Evolutionary conservation across 2,329 filamentous ascomycete genomes (phyloP).

Genomic region (Epichloe baconii): DNA sequence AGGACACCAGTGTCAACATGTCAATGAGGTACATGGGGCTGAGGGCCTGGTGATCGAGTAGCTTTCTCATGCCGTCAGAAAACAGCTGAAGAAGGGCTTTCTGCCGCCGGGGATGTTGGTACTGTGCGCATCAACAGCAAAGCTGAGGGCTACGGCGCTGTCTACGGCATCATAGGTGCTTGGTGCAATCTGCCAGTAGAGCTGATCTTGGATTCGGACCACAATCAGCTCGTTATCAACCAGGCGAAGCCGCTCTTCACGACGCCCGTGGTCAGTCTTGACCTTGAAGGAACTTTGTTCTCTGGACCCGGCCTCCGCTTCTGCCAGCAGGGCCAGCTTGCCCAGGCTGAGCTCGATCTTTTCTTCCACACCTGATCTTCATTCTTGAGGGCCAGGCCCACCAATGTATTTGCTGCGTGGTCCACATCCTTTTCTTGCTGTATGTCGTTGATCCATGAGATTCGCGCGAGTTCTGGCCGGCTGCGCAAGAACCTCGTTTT

Average conservation of each 20-base stretch:
- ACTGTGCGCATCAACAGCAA: conserved; percentile 59
- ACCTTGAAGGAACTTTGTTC: conserved; percentile 23
- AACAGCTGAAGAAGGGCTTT: conserved; percentile 58
- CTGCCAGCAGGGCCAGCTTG: conserved; percentile 66
- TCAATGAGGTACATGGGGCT: conserved; percentile 55
- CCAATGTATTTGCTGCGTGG: conserved; percentile 57
- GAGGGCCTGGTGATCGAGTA: conserved; percentile 62
- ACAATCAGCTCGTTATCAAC: conserved; percentile 54
- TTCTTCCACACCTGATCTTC: conserved; percentile 84
- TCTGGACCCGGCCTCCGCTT: conserved; percentile 23
- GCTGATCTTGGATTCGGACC: conserved; percentile 64
- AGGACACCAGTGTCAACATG: conserved; percentile 59
- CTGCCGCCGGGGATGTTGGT: conserved; percentile 41
- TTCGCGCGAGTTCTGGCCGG: conserved; percentile 56
- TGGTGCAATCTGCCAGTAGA: conserved; percentile 59
- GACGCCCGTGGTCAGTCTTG: conserved; percentile 20
- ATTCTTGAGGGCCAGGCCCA: conserved; percentile 53
- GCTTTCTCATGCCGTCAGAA: conserved; percentile 51
- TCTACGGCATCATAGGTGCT: conserved; percentile 64
- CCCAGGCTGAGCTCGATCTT: conserved; percentile 84
- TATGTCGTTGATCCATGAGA: conserved; percentile 94
- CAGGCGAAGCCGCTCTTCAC: conserved; percentile 32
- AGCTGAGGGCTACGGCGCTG: conserved; percentile 59
- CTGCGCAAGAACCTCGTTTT: conserved; percentile 69
- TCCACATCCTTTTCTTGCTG: conserved; percentile 61